Evolutionary conservation across 2,329 filamentous ascomycete genomes (phyloP).

Genomic region (Lecanosticta acicola): DNA sequence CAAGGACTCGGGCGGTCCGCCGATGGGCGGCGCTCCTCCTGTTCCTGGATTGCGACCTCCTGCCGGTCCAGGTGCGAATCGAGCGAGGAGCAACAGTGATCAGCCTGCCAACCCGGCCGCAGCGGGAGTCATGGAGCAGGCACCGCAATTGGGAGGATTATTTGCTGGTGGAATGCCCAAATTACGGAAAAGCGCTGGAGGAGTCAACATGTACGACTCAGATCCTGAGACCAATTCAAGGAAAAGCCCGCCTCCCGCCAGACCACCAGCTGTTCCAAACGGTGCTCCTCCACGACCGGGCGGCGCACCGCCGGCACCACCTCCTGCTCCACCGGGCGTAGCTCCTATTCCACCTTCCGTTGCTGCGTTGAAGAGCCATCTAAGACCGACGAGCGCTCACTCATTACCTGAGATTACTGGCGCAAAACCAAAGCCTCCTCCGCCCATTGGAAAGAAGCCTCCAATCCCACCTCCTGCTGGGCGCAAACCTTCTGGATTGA

Average conservation of each 20-base stretch:
- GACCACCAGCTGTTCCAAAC: constrained; percentile 22
- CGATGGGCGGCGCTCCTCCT: constrained; percentile 71
- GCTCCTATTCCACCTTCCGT: constrained; percentile 45
- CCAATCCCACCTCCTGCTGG: constrained; percentile 53
- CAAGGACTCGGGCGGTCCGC: constrained; percentile 50
- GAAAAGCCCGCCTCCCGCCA: constrained; percentile 50
- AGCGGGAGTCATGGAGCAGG: constrained; percentile 51
- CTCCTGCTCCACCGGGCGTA: constrained; percentile 37
- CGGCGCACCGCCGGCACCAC: constrained; percentile 49
- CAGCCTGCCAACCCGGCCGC: constrained; percentile 42
- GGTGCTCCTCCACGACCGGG: constrained; percentile 38
- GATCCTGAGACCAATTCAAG: constrained; percentile 61
- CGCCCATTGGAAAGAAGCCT: constrained; percentile 69
- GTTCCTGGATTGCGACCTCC: constrained; percentile 74
- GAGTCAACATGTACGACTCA: constrained; percentile 57
- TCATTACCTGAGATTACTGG: constrained; percentile 49
- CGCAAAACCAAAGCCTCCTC: constrained; percentile 62
- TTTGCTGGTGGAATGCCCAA: constrained; percentile 96
- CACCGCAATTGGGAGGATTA: constrained; percentile 78
- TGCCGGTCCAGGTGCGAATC: constrained; percentile 53
- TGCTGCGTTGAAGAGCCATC: constrained; percentile 42
- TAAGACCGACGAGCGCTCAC: constrained; percentile 55
- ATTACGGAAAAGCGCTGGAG: constrained; percentile 71
- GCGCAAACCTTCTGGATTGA: constrained; percentile 51
- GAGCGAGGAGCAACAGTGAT: constrained; percentile 81